Percentiles rank a stretch among this genome's conserved stretches.
Evolutionary conservation across 768 basidiomycete species (phyloP).

Genomic region (Baorangia bicolor): DNA sequence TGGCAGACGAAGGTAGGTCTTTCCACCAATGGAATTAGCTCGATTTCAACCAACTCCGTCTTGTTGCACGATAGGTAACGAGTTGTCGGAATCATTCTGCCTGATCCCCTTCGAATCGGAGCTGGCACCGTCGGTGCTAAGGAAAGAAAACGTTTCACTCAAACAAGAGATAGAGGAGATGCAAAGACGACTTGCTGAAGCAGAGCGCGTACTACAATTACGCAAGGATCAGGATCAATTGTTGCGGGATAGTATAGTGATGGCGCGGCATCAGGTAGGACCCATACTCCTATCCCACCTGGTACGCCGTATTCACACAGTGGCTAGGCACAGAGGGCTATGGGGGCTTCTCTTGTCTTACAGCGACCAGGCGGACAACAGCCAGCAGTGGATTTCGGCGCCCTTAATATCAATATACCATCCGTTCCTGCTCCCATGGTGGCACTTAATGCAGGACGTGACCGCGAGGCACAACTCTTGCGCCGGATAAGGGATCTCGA

Average conservation of each 20-base stretch:
- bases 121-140: slow-evolving; percentile 46
- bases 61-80: slow-evolving; percentile 45
- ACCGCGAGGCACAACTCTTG: slow-evolving; percentile 52
- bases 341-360: slow-evolving; percentile 64
- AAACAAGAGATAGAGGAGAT: slow-evolving; percentile 58
- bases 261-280: slow-evolving; percentile 64
- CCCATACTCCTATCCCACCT: background rate
- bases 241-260: slow-evolving; percentile 76
- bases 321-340: slow-evolving; percentile 71
- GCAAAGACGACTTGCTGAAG: slow-evolving; percentile 55
- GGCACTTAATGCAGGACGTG: slow-evolving; percentile 50
- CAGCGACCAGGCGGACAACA: slow-evolving; percentile 42
- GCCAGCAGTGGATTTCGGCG: slow-evolving; percentile 49
- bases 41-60: slow-evolving; percentile 2
- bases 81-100: slow-evolving; percentile 79
- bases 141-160: slow-evolving; percentile 65
- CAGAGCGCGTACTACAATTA: slow-evolving; percentile 63
- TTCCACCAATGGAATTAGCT: background rate
- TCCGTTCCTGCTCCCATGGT: slow-evolving; percentile 46
- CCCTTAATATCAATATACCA: slow-evolving; percentile 58
- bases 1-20: slow-evolving; percentile 60
- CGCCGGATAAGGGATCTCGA: slow-evolving; percentile 71
- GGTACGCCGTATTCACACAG: slow-evolving; percentile 1
- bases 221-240: slow-evolving; percentile 79
- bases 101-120: slow-evolving; percentile 66